Base-by-base conservation (phyloP, 495 filamentous ascomycete species). In the Tuber calosporum region DNA sequence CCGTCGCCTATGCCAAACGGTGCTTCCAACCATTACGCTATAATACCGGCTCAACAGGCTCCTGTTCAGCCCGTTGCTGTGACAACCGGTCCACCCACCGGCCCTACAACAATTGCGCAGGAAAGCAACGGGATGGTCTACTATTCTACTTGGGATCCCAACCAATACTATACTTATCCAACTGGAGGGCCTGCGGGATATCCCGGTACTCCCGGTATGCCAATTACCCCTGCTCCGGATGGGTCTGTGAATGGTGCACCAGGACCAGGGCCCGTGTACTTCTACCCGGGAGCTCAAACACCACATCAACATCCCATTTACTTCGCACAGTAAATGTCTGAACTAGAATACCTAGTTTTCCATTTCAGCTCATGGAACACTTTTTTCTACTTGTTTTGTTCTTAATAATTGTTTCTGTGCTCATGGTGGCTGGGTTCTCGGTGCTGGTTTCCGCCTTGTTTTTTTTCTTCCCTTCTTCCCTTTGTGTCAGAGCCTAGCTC, bases 121-220 rank as follows among this genome's bases (percentile, higher is more conserved):
- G 95, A 98, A 83, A 88, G 89, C 76, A 93, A 94, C 75, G 95
- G 96, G 67, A 97, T 94, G 85, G 93, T 97, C 5, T 98, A 97
- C 82, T 99, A 97, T 82, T 93, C 75, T 20, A 81, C 79, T 68
- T 81, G 79, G 79, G 79, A 81, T 69, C 79, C 79, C n/a, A 81
- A 93, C 73, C 90, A 96, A 79, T 86, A 91, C 41, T 86, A 89
- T 15, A 91, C 95, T 82, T 84, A 93, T 72, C 84, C 84, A 70
- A 77, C 83, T 17, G 86, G 86, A 62, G 80, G 86, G 13, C 86
- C 88, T 73, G 82, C 86, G 40, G 82, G 81, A 2, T 87, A 86
- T 72, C 84, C 78, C 37, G 69, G 83, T 26, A 76, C 87, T 5
- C 88, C 87, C 72, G 83, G 84, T 34, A 77, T 85, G 41, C 76